Conservation (phyloP, 1,284 basidiomycete genomes). For the Malassezia pachydermatis region DNA sequence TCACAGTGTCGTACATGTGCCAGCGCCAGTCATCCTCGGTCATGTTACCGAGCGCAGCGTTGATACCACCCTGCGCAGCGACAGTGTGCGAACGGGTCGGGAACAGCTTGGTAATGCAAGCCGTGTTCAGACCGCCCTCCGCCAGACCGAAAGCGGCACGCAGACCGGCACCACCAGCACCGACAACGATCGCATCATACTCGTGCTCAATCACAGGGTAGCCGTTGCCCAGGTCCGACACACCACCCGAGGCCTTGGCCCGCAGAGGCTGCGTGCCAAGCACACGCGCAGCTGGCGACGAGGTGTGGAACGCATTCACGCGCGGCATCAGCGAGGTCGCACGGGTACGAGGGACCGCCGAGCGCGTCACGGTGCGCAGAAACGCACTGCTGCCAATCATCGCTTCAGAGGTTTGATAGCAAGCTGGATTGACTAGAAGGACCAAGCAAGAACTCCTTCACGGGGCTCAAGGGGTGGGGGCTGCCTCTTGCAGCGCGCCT, state of each 20-base stretch:
- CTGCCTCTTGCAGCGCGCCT: neutral
- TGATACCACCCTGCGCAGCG: constrained; percentile 98
- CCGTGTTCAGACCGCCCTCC: constrained; percentile 87
- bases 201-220: constrained; percentile 93
- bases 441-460: too few species aligned
- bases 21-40: constrained; percentile 80
- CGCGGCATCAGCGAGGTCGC: constrained; percentile 3
- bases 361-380: constrained; percentile 12
- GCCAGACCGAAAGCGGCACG: constrained; percentile 97
- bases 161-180: constrained; percentile 94
- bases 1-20: constrained; percentile 99
- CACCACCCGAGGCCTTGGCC: constrained; percentile 57
- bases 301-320: constrained; percentile 29
- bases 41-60: constrained; percentile 89
- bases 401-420: neutral
- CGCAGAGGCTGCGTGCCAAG: constrained; percentile 67
- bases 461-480: neutral
- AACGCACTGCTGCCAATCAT: constrained; percentile 18
- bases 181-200: constrained; percentile 47
- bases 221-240: constrained; percentile 53
- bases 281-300: constrained; percentile 51
- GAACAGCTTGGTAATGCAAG: constrained; percentile 95
- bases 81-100: constrained; percentile 99
- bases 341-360: constrained; percentile 7
- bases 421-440: too few species aligned